Evolutionary conservation across 768 basidiomycete genomes (phyloP).

Genomic region (Sarcomyxa edulis): DNA sequence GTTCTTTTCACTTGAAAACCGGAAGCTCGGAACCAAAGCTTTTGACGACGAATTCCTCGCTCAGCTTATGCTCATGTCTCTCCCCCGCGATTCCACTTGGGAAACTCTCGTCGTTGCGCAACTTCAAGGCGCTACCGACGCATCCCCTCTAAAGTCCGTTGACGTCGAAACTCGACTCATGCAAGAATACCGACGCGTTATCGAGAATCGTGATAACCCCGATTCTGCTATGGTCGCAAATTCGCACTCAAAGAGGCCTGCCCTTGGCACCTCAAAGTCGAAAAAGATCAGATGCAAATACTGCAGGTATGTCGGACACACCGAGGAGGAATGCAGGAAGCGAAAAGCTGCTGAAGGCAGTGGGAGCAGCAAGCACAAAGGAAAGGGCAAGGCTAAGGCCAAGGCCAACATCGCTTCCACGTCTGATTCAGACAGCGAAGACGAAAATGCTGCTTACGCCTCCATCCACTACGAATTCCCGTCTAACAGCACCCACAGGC

Average conservation of each 20-base stretch:
- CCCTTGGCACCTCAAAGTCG: background rate
- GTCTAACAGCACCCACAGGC: conserved; percentile 1
- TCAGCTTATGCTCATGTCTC: no score
- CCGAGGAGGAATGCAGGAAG: conserved; percentile 3
- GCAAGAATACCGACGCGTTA: conserved; percentile 5
- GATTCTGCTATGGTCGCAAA: no score
- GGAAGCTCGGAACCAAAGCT: conserved; percentile 4
- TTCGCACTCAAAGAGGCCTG: no score
- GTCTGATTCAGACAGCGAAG: conserved; percentile 1
- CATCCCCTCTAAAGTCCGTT: conserved; percentile 1
- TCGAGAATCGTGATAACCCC: no score
- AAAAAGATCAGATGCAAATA: conserved; percentile 6
- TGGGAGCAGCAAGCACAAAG: conserved; percentile 11
- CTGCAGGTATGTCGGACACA: conserved; percentile 3
- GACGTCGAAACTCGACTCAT: conserved; percentile 3
- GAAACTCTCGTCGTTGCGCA: conserved; percentile 6
- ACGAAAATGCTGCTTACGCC: background rate
- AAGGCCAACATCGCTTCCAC: conserved; percentile 2
- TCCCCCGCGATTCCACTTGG: no score
- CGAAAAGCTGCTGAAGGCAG: conserved; percentile 10
- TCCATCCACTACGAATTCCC: conserved; percentile 4
- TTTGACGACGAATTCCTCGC: no score
- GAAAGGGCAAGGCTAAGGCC: conserved; percentile 8
- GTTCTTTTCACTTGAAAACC: conserved; percentile 3
- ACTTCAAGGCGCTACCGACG: conserved; percentile 5